Base-by-base conservation (phyloP, 352 stramenopile species). In the Globisporangium lucens region DNA sequence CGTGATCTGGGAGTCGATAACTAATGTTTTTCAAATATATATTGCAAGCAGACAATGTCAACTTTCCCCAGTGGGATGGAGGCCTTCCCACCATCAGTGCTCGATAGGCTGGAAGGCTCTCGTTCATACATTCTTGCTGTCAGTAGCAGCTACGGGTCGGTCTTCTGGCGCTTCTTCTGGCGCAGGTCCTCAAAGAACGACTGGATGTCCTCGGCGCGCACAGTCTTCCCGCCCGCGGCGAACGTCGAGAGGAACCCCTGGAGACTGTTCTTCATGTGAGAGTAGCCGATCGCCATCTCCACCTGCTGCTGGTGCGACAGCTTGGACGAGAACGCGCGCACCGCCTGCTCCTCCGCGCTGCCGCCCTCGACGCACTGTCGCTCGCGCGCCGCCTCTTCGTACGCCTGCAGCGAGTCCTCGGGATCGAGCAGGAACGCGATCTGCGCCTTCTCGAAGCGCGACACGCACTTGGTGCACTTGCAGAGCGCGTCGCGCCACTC, bases 271-370 rank as follows among this genome's bases (percentile, higher is more conserved):
- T 89, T 89, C 82, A 93, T 91, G 75, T 83, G 73, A 47, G 76
- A 82, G 69, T 90, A 90, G 22, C 82, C 85, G 43, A 86, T 78
- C 1, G 82, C 85, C 72, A 93, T 84, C 62, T 93, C 85, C 56
- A 93, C 74, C 69, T 91, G 83, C 70, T 91, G 82, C 61, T 89
- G 76, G 56, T 93, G 85, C 2, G 77, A 83, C 8, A 93, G 69
- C 38, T 76, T 80, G 62, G 71, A 78, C 36, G 84, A 65, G 67
- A 93, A 87, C 4, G 83, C 79, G 2, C 71, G 75, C 17, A 85
- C 65, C 1, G 82, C 81, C 1, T 74, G 64, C 61, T 84, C 70
- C 51, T 89, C 82, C 22, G 75, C 69, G 0, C 67, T 80, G 29
- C 71, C 72, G 29, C 71, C 76, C 38, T 78, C 73, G 24, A 15